phyloP scores from a whole-genome alignment of 2,329 filamentous ascomycete species.

The Allantophomopsis lycopodina region DNA sequence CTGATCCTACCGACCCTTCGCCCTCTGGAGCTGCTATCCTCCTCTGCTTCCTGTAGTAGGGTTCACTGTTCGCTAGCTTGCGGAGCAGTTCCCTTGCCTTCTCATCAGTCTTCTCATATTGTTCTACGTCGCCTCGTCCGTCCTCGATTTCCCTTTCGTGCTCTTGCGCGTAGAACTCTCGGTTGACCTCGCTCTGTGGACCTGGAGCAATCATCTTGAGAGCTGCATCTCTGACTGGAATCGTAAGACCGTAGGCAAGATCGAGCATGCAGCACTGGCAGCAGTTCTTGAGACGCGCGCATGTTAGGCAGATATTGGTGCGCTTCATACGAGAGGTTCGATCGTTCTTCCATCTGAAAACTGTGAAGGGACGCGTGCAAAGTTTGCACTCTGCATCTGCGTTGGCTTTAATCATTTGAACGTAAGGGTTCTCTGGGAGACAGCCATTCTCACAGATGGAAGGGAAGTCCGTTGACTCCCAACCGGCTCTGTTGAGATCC shows the following conservation, averaged over 20 bases:
- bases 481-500: slow-evolving; percentile 87
- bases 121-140: slow-evolving; percentile 70
- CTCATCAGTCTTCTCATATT: slow-evolving; percentile 93
- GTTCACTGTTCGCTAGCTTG: slow-evolving; percentile 79
- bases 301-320: slow-evolving; percentile 92
- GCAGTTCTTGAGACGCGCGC: slow-evolving; percentile 94
- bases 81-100: slow-evolving; percentile 83
- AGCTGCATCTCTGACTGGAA: slow-evolving; percentile 88
- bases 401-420: slow-evolving; percentile 98
- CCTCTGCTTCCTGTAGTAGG: slow-evolving; percentile 84
- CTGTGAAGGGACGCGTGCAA: slow-evolving; percentile 87
- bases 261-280: slow-evolving; percentile 99
- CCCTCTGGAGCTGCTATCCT: slow-evolving; percentile 48
- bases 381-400: slow-evolving; percentile 58
- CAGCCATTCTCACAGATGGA: slow-evolving; percentile 76
- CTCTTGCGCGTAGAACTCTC: slow-evolving; percentile 96
- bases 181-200: slow-evolving; percentile 81
- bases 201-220: slow-evolving; percentile 96
- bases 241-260: slow-evolving; percentile 86
- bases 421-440: slow-evolving; percentile 90
- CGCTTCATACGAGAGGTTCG: slow-evolving; percentile 84
- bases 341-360: slow-evolving; percentile 91
- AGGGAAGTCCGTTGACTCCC: slow-evolving; percentile 87
- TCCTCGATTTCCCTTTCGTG: slow-evolving; percentile 94
- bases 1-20: slow-evolving; percentile 24